Evolutionary conservation across 441 rosid species (phyloP).

Genomic region (Bruguiera hainesii): DNA sequence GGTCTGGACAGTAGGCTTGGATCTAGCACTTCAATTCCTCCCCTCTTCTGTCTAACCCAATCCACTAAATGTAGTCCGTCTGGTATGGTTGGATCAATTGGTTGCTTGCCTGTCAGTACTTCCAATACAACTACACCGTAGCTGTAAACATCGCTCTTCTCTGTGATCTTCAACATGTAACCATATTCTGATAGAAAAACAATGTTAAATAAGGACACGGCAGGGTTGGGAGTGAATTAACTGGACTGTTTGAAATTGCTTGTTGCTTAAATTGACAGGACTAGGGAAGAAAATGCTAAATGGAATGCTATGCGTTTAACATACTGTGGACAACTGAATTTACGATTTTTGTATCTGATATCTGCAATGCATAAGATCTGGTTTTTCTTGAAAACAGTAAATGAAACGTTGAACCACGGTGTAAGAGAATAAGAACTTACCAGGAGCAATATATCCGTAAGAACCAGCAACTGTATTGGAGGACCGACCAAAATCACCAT

Average conservation of each 20-base stretch:
- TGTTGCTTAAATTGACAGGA: not conserved
- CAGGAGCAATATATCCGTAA: slow-evolving; percentile 96
- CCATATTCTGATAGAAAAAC: slow-evolving; percentile 65
- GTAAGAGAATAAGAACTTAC: slow-evolving; percentile 32
- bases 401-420: not conserved
- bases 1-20: slow-evolving; percentile 49
- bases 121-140: slow-evolving; percentile 84
- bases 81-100: slow-evolving; percentile 95
- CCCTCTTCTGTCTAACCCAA: slow-evolving; percentile 74
- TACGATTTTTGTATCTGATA: not conserved
- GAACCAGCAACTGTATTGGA: slow-evolving; percentile 95
- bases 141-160: slow-evolving; percentile 95
- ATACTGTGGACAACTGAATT: not conserved
- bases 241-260: not conserved
- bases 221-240: not conserved
- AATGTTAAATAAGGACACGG: slow-evolving; percentile 9
- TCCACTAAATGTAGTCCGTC: slow-evolving; percentile 85
- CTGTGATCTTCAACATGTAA: slow-evolving; percentile 94
- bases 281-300: too few species aligned
- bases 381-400: not conserved
- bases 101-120: slow-evolving; percentile 90
- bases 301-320: too few species aligned
- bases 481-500: slow-evolving; percentile 77
- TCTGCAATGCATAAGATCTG: too few species aligned
- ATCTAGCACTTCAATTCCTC: slow-evolving; percentile 68